These are phyloP conservation scores for Pholiota molesta DNA, from an alignment of 768 basidiomycete species.

Conservation along the genomic window DNA sequence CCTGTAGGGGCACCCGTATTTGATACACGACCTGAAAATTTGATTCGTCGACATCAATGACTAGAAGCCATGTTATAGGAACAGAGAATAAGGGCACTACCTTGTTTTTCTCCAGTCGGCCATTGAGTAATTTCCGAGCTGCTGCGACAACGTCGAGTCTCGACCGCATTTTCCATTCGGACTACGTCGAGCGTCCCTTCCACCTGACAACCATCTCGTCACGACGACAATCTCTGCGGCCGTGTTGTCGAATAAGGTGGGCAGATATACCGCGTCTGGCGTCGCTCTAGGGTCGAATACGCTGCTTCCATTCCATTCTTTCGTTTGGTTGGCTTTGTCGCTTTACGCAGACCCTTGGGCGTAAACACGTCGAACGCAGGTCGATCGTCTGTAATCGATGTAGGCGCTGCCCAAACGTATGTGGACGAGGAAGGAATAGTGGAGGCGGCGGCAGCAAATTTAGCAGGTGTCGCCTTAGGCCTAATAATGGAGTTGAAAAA, in stretches of 20 bases:
- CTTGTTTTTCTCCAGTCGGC: neutral
- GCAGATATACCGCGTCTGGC: neutral
- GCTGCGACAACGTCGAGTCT: neutral
- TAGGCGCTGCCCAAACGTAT: too few relatives aligned
- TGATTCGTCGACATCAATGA: too few relatives aligned
- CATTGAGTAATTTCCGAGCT: neutral
- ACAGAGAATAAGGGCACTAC: neutral
- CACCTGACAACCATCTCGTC: slow-evolving; percentile 2
- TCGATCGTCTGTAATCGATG: too few relatives aligned
- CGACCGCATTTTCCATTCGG: neutral
- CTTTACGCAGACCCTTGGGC: too few relatives aligned
- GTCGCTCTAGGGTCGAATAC: neutral
- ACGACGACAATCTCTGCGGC: neutral
- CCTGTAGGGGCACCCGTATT: neutral
- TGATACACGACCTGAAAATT: neutral
- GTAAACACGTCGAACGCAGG: too few relatives aligned
- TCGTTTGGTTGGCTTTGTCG: too few relatives aligned
- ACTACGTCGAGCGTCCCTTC: neutral
- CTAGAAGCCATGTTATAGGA: too few relatives aligned
- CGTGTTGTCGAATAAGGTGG: slow-evolving; percentile 1
- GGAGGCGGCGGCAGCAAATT: too few relatives aligned
- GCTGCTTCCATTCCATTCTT: too few relatives aligned
- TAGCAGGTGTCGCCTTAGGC: too few relatives aligned
- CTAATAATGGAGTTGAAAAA: too few relatives aligned
- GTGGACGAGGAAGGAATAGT: too few relatives aligned